phyloP scores from a whole-genome alignment of 2,329 filamentous ascomycete species.

The Phyllachora maydis region DNA sequence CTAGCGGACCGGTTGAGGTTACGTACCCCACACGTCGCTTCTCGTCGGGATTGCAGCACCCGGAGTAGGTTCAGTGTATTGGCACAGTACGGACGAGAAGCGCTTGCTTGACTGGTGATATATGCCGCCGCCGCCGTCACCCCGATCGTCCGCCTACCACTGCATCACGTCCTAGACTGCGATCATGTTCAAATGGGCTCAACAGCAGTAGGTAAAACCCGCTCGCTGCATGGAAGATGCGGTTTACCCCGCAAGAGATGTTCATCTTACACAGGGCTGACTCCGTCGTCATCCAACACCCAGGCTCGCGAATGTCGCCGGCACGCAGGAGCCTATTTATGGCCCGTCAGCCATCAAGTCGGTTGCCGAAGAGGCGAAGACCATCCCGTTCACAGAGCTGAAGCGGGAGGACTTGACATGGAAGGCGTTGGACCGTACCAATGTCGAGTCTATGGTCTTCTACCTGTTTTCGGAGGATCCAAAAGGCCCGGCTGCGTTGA shows the following conservation, averaged over 20 bases:
- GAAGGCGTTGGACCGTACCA: conserved; percentile 62
- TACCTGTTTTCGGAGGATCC: conserved; percentile 66
- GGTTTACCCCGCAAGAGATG: background rate
- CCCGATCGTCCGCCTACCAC: no score
- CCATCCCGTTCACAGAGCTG: conserved; percentile 62
- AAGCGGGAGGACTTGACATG: conserved; percentile 65
- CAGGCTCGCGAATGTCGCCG: conserved; percentile 61
- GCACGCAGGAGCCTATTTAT: conserved; percentile 92
- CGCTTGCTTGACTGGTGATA: no score
- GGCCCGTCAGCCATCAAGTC: conserved; percentile 73
- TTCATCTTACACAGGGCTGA: conserved; percentile 3
- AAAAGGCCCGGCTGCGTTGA: conserved; percentile 59
- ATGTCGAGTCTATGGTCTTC: conserved; percentile 88
- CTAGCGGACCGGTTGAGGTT: no score
- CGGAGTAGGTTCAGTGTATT: no score
- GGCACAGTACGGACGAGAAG: no score
- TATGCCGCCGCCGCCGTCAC: no score
- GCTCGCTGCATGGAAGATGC: no score
- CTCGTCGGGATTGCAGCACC: no score
- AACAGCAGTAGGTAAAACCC: conserved; percentile 60
- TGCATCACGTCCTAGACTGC: conserved; percentile 1
- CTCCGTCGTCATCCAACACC: conserved; percentile 5
- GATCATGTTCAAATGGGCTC: conserved; percentile 84
- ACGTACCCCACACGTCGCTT: no score
- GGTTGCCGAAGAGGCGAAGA: conserved; percentile 61